phyloP scores from a whole-genome alignment of 441 rosid species.

The Erodium moschatum region DNA sequence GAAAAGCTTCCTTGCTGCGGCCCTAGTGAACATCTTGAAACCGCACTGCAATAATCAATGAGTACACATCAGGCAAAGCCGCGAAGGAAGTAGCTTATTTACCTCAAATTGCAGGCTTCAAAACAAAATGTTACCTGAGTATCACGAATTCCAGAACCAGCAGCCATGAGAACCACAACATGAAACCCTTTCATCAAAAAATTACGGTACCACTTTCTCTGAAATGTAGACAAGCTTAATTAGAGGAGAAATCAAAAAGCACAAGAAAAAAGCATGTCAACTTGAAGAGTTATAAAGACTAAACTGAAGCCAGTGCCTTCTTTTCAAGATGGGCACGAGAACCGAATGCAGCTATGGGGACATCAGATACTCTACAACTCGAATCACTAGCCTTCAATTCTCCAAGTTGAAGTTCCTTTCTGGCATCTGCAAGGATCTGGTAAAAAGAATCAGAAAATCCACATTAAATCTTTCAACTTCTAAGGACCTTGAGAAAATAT shows the following conservation, averaged over 20 bases:
- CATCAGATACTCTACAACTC: slow-evolving; percentile 46
- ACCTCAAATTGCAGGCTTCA: neutral
- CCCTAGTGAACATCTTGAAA: no score
- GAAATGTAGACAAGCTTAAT: slow-evolving; percentile 20
- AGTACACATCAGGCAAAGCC: slow-evolving; percentile 15
- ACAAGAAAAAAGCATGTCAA: neutral
- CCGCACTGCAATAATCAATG: slow-evolving; percentile 35
- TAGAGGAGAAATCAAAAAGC: neutral
- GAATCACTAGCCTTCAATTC: slow-evolving; percentile 36
- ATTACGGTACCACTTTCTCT: slow-evolving; percentile 94
- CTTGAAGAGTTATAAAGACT: slow-evolving; percentile 22
- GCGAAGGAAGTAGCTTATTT: slow-evolving; percentile 9
- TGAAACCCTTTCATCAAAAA: slow-evolving; percentile 94
- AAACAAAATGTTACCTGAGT: slow-evolving; percentile 36
- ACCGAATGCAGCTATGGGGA: slow-evolving; percentile 72
- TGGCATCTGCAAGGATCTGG: slow-evolving; percentile 73
- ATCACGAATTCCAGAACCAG: slow-evolving; percentile 90
- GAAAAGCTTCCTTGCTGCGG: no score
- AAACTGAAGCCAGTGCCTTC: slow-evolving; percentile 81
- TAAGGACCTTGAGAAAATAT: neutral
- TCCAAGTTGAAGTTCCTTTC: slow-evolving; percentile 36
- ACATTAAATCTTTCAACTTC: neutral
- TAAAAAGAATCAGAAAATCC: slow-evolving; percentile 17
- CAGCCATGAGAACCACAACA: slow-evolving; percentile 66
- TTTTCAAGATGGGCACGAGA: slow-evolving; percentile 96